Evolutionary conservation across 2,329 filamentous ascomycete species (phyloP).

Genomic region (Talaromyces sp.): DNA sequence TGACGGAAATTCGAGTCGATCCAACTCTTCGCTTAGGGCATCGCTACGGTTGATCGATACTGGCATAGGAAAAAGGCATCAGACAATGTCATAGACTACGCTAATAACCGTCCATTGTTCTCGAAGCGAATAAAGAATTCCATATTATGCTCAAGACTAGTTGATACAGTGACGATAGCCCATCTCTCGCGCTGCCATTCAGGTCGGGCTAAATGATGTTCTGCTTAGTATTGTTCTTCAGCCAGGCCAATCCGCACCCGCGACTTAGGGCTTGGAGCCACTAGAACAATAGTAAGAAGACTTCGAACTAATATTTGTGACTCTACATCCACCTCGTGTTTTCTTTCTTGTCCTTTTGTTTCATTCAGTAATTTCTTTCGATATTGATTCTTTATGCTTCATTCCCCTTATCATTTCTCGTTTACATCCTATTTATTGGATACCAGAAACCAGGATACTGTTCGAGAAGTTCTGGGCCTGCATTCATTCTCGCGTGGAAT

Average conservation of each 20-base stretch:
- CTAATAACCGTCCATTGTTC: not conserved
- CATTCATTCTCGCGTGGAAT: not conserved
- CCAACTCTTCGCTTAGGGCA: not conserved
- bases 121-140: not conserved
- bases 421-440: not conserved
- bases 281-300: constrained; percentile 17
- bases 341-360: constrained; percentile 1
- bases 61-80: not conserved
- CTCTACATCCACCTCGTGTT: not conserved
- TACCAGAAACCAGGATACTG: not conserved
- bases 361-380: not conserved
- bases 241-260: constrained; percentile 7
- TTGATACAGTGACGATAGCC: not conserved
- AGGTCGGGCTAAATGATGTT: not conserved
- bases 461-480: not conserved
- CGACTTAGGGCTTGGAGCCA: constrained; percentile 15
- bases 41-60: not conserved
- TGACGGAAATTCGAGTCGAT: not conserved
- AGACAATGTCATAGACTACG: constrained; percentile 1
- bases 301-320: not conserved
- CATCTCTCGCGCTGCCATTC: not conserved
- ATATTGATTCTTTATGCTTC: not conserved
- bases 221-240: constrained; percentile 18
- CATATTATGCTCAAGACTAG: not conserved
- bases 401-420: not conserved